Evolutionary conservation across 1,139 yeast species (phyloP), one percentile per base, ranked within the genome.

Genomic region (Spathaspora jeffriesii): DNA sequence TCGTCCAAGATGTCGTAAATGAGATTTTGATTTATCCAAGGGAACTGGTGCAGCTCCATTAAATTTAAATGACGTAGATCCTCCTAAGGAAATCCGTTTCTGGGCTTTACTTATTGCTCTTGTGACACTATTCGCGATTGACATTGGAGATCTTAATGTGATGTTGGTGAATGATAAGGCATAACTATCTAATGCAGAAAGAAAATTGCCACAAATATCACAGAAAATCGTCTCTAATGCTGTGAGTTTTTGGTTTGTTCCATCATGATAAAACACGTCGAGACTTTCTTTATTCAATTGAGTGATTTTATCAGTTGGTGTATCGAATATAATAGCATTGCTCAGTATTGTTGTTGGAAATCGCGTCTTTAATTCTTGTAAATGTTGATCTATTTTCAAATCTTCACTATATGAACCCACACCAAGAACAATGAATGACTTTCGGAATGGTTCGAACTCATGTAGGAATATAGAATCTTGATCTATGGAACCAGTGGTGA

Each of bases 371-470:
- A 73, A 55, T 7, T 50, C 17, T 7, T 39, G 23, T 34, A 50
- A 45, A 13, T 23, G 23, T 7, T 43, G 47, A 2, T 49, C 38
- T 4, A 32, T 36, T 14, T 47, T 46, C 2, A 47, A 42, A 1
- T 56, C 59, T 20, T 68, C 64, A 2, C 63, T 56, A 61, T 76
- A 81, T 36, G 70, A 67, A 1, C 83, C 80, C 20, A 88, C 57
- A 0, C 95, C 97, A 31, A 92, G 59, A 1, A 88, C 77, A 5
- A 85, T 73, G 53, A 86, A 84, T 0, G 84, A 79, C 62, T 90
- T 90, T 45, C 98, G 69, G 64, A 78, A 89, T 1, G 97, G 96
- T 64, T 93, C 98, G 54, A 92, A 83, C 64, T 92, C 97, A 56
- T 88, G 89, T 47, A 92, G 70, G 50, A 88, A 85, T 9, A 83